phyloP scores from a whole-genome alignment of 371 early-diverging fungal species.

The Syncephalastrum racemosum region DNA sequence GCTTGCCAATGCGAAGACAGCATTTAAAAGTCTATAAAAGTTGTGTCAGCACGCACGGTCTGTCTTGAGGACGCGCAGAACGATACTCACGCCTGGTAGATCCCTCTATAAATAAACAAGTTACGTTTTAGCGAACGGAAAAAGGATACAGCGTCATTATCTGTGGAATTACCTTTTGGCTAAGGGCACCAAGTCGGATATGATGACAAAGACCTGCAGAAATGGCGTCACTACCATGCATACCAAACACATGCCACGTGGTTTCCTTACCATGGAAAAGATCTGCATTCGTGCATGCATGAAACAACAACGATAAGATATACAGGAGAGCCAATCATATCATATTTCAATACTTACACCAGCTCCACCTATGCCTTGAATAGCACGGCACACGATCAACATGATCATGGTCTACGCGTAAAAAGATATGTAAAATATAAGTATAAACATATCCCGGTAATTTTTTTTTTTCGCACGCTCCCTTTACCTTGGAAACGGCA shows the following conservation, averaged over 20 bases:
- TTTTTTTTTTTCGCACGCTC: slow-evolving; percentile 6
- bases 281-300: slow-evolving; percentile 16
- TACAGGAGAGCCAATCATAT: slow-evolving; percentile 23
- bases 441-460: not conserved
- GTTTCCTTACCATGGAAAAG: slow-evolving; percentile 8
- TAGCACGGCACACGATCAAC: slow-evolving; percentile 63
- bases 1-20: slow-evolving; percentile 39
- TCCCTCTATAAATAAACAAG: slow-evolving; percentile 25
- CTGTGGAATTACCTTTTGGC: slow-evolving; percentile 23
- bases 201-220: slow-evolving; percentile 52
- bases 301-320: too few species aligned
- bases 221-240: not conserved
- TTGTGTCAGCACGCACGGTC: not conserved
- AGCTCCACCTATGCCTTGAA: slow-evolving; percentile 64
- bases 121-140: too few species aligned
- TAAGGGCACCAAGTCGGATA: slow-evolving; percentile 59
- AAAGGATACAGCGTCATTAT: too few species aligned
- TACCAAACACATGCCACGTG: not conserved
- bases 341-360: slow-evolving; percentile 25
- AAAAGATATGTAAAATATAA: not conserved
- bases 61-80: not conserved
- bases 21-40: slow-evolving; percentile 25
- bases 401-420: slow-evolving; percentile 42
- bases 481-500: slow-evolving; percentile 48
- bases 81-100: slow-evolving; percentile 51